phyloP scores from a whole-genome alignment of 108 stramenopile species.

The Cyclostephanos invisitatus region DNA sequence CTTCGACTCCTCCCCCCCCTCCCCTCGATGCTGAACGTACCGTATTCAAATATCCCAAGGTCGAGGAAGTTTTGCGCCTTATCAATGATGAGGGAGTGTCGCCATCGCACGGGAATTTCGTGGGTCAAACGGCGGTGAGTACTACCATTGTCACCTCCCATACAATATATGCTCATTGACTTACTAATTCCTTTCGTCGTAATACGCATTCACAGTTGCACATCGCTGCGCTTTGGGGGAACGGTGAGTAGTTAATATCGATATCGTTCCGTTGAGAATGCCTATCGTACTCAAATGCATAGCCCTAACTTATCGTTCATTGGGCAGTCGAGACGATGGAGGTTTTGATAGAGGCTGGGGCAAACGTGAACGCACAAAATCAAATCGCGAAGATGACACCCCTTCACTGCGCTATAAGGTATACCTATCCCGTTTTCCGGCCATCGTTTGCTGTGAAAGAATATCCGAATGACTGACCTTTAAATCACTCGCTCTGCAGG shows the following conservation, averaged over 20 bases:
- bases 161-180: background rate
- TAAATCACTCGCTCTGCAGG: constrained; percentile 11
- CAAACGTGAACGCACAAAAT: constrained; percentile 56
- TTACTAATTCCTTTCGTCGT: too few species aligned
- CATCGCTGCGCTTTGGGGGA: constrained; percentile 74
- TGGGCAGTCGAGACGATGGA: constrained; percentile 47
- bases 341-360: constrained; percentile 52
- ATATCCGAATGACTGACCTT: constrained; percentile 45
- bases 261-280: too few species aligned
- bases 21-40: too few species aligned
- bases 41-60: background rate
- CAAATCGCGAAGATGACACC: constrained; percentile 63
- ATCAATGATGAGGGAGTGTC: constrained; percentile 50
- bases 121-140: constrained; percentile 62
- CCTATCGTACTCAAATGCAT: too few species aligned
- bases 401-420: constrained; percentile 61
- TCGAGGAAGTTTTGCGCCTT: constrained; percentile 45
- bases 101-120: constrained; percentile 61
- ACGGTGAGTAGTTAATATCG: constrained; percentile 23
- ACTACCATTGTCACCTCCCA: background rate
- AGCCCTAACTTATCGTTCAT: constrained; percentile 11
- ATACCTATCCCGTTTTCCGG: background rate
- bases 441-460: constrained; percentile 28
- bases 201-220: constrained; percentile 38
- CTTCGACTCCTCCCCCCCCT: too few species aligned